Base-by-base conservation (phyloP, 208 protist species). In the Crithidia mellificae region DNA sequence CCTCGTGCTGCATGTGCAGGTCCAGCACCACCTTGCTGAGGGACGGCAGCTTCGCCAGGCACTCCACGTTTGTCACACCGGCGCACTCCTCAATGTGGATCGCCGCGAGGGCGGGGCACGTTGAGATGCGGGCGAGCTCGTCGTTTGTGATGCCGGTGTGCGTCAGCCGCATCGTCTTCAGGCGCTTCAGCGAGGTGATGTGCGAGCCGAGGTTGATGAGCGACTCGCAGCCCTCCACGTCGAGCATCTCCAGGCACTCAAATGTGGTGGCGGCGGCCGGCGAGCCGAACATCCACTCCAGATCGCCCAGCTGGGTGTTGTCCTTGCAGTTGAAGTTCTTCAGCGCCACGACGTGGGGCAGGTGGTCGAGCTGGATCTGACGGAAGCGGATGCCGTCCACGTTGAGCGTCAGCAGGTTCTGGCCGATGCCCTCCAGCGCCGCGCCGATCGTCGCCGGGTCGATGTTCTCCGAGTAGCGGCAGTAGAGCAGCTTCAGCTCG, bases 241-340 rank as follows among this genome's bases (percentile, higher is more conserved):
- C 78, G 22, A 88, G 71, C 73, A 83, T 83, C 51, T 88, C 83
- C 19, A 88, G 70, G 24, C 51, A 38, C 39, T 64, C 72, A n/a
- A 85, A 83, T 12, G 32, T 52, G 15, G 44, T 57, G 12, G 54
- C 32, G 1, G 70, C 68, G 2, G 63, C 50, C 17, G 68, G 62
- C 2, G 67, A 46, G 30, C 68, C 65, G 44, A 79, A 72, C 38
- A 88, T 46, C 77, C 78, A 88, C n/a, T 58, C 41, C 46, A 88
- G 39, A 27, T 72, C 56, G n/a, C 44, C 53, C 36, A 88, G 62
- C 39, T 71, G 76, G 7, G 58, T 75, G 67, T 90, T 90, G 75
- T 90, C 84, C 58, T 87, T 86, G 51, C 83, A 59, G 68, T 86
- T 90, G 53, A 90, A 75, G 78, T 87, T 87, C 52, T 87, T 87